Conservation (phyloP, 1,284 basidiomycete genomes). For the Sanghuangporus sanghuang region DNA sequence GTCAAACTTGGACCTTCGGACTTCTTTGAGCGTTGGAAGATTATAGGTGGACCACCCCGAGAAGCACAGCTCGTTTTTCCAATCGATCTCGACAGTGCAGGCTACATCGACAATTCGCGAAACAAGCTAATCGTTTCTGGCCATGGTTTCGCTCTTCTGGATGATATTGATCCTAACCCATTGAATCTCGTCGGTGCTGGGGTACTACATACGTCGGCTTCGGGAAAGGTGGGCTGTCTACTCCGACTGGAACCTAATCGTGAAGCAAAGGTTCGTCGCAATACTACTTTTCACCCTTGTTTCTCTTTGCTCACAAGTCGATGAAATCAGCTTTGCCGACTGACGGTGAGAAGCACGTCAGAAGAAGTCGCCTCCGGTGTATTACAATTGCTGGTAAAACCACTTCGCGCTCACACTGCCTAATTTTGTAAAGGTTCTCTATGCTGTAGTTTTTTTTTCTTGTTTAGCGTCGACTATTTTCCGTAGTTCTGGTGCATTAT, state of each 20-base stretch:
- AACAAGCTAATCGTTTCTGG: slow-evolving; percentile 77
- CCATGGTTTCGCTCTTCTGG: slow-evolving; percentile 70
- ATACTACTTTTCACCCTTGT: neutral
- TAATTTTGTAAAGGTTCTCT: neutral
- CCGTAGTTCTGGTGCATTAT: neutral
- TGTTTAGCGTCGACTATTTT: neutral
- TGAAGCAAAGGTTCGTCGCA: slow-evolving; percentile 75
- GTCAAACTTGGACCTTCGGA: slow-evolving; percentile 79
- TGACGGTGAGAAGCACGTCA: slow-evolving; percentile 94
- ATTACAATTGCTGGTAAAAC: slow-evolving; percentile 60
- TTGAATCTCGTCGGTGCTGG: slow-evolving; percentile 89
- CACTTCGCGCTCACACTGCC: slow-evolving; percentile 27
- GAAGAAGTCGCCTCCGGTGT: slow-evolving; percentile 85
- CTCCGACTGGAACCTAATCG: slow-evolving; percentile 91
- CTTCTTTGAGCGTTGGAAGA: slow-evolving; percentile 98
- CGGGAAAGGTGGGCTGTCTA: slow-evolving; percentile 94
- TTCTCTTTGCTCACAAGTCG: neutral
- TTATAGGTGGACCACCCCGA: slow-evolving; percentile 91
- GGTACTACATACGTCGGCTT: slow-evolving; percentile 81
- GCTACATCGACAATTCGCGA: slow-evolving; percentile 70
- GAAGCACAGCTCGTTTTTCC: slow-evolving; percentile 90
- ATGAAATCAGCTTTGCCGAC: slow-evolving; percentile 73
- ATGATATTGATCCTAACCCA: slow-evolving; percentile 82
- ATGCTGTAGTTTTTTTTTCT: neutral
- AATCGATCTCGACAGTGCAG: slow-evolving; percentile 60